These are phyloP conservation scores for Alternaria gaisen DNA, from an alignment of 2,329 filamentous ascomycete genomes.

Conservation along the genomic window DNA sequence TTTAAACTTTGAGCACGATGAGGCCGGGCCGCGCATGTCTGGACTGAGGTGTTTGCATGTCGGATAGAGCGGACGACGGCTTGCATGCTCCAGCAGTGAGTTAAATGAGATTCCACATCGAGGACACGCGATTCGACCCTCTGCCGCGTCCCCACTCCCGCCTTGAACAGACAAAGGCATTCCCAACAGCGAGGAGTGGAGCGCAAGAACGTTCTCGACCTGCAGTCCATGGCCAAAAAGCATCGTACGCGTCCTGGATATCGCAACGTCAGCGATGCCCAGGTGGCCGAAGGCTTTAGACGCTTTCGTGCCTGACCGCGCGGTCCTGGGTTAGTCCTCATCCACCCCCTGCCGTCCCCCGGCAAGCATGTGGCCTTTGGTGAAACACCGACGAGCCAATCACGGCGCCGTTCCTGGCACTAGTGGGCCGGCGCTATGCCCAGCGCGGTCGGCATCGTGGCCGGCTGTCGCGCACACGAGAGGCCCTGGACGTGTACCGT, in stretches of 20 bases:
- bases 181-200: conserved; percentile 14
- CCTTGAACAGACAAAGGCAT: not conserved
- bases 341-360: conserved; percentile 9
- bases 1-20: not conserved
- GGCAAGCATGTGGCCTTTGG: conserved; percentile 7
- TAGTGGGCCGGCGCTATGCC: conserved; percentile 8
- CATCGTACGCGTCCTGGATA: conserved; percentile 1
- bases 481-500: not conserved
- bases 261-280: conserved; percentile 8
- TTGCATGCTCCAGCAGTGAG: conserved; percentile 1
- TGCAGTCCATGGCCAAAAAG: conserved; percentile 9
- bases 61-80: conserved; percentile 8
- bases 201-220: conserved; percentile 13
- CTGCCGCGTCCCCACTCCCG: conserved; percentile 4
- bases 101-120: conserved; percentile 12
- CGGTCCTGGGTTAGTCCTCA: conserved; percentile 10
- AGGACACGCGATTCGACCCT: conserved; percentile 3
- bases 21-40: conserved; percentile 7
- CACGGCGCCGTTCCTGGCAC: conserved; percentile 9
- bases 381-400: conserved; percentile 14
- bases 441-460: conserved; percentile 1
- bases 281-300: conserved; percentile 3
- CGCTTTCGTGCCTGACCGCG: conserved; percentile 11
- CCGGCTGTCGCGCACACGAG: conserved; percentile 3
- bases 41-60: not conserved